These are phyloP conservation scores for Colletotrichum sp. DNA, from an alignment of 2,329 filamentous ascomycete species.

Conservation along the genomic window DNA sequence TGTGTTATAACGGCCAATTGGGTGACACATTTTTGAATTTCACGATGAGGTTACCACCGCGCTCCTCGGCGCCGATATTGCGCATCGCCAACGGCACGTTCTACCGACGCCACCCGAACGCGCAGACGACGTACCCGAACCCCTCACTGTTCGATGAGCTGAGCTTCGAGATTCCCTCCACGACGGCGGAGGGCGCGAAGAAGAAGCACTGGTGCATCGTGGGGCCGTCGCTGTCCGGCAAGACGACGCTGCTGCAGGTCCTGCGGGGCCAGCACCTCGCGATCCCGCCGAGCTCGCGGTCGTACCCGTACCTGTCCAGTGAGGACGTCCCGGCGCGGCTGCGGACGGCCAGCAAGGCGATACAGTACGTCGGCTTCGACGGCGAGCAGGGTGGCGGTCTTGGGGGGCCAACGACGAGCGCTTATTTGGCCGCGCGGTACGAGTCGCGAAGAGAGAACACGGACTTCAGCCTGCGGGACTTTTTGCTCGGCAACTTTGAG, in stretches of 20 bases:
- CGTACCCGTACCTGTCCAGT: constrained; percentile 78
- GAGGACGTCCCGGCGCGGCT: constrained; percentile 61
- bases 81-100: constrained; percentile 82
- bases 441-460: constrained; percentile 86
- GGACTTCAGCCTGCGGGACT: constrained; percentile 85
- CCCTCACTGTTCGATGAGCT: constrained; percentile 76
- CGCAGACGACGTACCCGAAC: constrained; percentile 57
- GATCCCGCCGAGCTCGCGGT: constrained; percentile 75
- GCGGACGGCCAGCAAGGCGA: constrained; percentile 67
- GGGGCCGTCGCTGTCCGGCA: constrained; percentile 77
- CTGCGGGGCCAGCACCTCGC: constrained; percentile 78
- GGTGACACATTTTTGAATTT: not conserved
- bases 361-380: constrained; percentile 92
- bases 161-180: constrained; percentile 71
- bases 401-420: constrained; percentile 64
- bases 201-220: constrained; percentile 83
- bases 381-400: constrained; percentile 66
- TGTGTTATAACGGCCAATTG: not conserved
- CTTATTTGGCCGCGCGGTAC: constrained; percentile 89
- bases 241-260: constrained; percentile 83
- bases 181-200: constrained; percentile 38
- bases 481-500: constrained; percentile 80
- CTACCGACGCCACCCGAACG: constrained; percentile 74
- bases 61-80: constrained; percentile 61
- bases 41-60: constrained; percentile 6